Percentiles rank a stretch among this genome's conserved stretches.
phyloP scores from a whole-genome alignment of 2,329 filamentous ascomycete species.

The Talaromyces funiculosus region DNA sequence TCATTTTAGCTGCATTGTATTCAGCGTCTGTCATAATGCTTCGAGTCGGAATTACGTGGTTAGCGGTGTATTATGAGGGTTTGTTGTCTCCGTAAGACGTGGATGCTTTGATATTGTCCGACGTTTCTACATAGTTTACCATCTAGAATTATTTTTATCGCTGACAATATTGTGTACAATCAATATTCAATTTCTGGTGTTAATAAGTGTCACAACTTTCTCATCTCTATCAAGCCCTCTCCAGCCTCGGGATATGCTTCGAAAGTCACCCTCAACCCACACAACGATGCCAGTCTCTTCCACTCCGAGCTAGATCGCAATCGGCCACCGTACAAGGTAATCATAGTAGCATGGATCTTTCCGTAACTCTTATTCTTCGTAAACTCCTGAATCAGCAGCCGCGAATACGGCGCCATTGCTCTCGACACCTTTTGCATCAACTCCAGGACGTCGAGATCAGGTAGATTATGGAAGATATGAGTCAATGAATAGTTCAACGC shows the following conservation, averaged over 20 bases:
- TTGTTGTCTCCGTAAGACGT: background rate
- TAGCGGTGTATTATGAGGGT: background rate
- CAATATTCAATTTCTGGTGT: background rate
- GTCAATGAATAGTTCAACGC: constrained; percentile 31
- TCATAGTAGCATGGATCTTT: constrained; percentile 34
- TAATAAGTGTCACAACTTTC: constrained; percentile 10
- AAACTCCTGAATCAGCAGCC: constrained; percentile 33
- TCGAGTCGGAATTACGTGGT: background rate
- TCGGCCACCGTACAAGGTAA: constrained; percentile 30
- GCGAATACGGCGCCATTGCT: constrained; percentile 30
- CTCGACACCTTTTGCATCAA: constrained; percentile 31
- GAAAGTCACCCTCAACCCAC: constrained; percentile 31
- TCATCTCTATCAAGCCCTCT: constrained; percentile 35
- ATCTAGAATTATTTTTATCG: background rate
- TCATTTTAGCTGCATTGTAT: background rate
- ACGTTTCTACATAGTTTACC: background rate
- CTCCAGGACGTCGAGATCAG: constrained; percentile 32
- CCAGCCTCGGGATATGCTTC: constrained; percentile 29
- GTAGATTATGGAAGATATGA: constrained; percentile 34
- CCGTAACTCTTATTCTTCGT: constrained; percentile 33
- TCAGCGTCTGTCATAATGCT: background rate
- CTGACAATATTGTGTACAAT: background rate
- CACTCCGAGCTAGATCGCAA: constrained; percentile 32
- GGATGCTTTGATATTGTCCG: background rate
- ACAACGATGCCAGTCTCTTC: constrained; percentile 29